Base-by-base conservation (phyloP, 2,329 filamentous ascomycete species). In the Trichoderma semiorbis region DNA sequence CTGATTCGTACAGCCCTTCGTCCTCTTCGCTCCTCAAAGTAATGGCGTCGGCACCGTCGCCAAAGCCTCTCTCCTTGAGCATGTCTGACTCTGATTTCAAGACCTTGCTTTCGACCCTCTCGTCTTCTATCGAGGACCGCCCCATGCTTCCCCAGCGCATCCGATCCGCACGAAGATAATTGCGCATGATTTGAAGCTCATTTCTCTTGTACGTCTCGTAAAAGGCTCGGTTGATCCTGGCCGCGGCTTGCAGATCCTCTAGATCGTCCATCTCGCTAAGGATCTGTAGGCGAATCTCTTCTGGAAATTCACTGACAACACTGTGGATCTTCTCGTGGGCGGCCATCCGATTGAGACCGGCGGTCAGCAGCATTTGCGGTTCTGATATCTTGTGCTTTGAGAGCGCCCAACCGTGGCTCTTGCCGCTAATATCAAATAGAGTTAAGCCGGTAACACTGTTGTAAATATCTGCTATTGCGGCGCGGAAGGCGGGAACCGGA, bases 401-500 rank as follows among this genome's bases (percentile, higher is more conserved):
- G 3, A 87, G 72, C 0, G 81, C 85, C 86, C 85, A 88, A 6
- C 85, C 86, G 36, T 85, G 84, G 50, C 81, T 81, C 74, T 81
- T 81, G 0, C 85, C 85, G 18, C 82, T 85, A 1, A 87, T 81
- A 34, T 88, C 85, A 60, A 82, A 79, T 0, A 88, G 79, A 2
- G 85, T 87, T 5, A 88, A 73, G 0, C 86, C 86, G 7, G 78
- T 76, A 3, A 88, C 81, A 69, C 85, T 87, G 68, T 86, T 86
- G 71, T 83, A 86, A 2, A 88, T 84, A 71, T 88, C 85, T 30
- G 81, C 83, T 11, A 88, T 78, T 7, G 84, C 82, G 5, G 80
- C 79, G 10, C 85, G 81, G 66, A 88, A 86, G 0, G 82, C 78
- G 1, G 84, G 81, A 6, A 83, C 82, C 8, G 85, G 85, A 71